Percentiles rank a stretch among this genome's conserved stretches.
These are phyloP conservation scores for Celoporthe dispersa DNA, from an alignment of 2,329 filamentous ascomycete species.

Conservation along the genomic window DNA sequence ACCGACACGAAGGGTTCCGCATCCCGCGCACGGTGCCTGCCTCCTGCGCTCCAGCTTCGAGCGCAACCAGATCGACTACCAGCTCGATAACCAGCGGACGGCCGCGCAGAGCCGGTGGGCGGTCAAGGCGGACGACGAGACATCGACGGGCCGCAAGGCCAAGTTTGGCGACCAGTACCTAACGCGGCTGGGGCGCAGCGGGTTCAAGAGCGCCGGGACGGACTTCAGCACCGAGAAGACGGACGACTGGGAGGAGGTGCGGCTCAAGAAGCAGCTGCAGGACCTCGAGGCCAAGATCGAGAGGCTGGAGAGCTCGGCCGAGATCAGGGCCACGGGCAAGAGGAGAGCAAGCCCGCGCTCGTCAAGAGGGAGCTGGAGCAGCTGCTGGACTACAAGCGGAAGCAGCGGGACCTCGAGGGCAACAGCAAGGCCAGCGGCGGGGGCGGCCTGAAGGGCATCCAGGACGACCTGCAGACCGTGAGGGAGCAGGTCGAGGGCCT, in stretches of 20 bases:
- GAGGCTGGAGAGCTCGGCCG: slow-evolving; percentile 75
- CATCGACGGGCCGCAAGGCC: slow-evolving; percentile 84
- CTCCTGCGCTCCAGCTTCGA: slow-evolving; percentile 90
- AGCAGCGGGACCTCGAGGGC: slow-evolving; percentile 75
- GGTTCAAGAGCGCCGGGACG: slow-evolving; percentile 81
- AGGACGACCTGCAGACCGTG: slow-evolving; percentile 88
- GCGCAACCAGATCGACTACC: slow-evolving; percentile 95
- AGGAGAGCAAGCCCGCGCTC: slow-evolving; percentile 84
- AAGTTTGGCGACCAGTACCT: slow-evolving; percentile 98
- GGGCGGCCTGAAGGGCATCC: slow-evolving; percentile 73
- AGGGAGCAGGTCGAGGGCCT: slow-evolving; percentile 92
- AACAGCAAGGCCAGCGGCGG: slow-evolving; percentile 71
- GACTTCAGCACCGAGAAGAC: slow-evolving; percentile 86
- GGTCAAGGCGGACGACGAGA: slow-evolving; percentile 76
- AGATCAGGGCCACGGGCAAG: slow-evolving; percentile 65
- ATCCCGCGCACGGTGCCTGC: slow-evolving; percentile 91
- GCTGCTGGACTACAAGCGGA: slow-evolving; percentile 91
- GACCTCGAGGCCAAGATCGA: slow-evolving; percentile 89
- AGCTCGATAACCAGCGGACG: slow-evolving; percentile 75
- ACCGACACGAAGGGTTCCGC: slow-evolving; percentile 91
- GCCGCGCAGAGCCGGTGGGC: slow-evolving; percentile 77
- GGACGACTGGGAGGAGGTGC: slow-evolving; percentile 97
- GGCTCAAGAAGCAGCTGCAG: slow-evolving; percentile 87
- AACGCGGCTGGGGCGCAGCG: slow-evolving; percentile 82
- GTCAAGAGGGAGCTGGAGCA: slow-evolving; percentile 95